A percentile compares a stretch with the other conserved stretches of the same genome.
Conservation (phyloP, 2,329 filamentous ascomycete species). For the Chrysoporthe cubensis region DNA sequence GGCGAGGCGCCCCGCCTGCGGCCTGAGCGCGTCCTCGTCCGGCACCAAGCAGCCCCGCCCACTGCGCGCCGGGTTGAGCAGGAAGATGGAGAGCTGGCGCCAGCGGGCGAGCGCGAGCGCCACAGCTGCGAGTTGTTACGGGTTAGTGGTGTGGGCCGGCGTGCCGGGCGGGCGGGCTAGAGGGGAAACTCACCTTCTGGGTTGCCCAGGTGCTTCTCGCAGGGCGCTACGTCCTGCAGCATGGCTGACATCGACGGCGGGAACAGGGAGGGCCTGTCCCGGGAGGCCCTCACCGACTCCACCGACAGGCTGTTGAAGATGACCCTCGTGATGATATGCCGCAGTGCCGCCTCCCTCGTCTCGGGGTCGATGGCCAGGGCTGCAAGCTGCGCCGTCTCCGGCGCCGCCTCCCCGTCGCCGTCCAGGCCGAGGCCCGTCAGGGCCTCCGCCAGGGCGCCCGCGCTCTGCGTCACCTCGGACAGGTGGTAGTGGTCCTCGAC, state of each 20-base stretch:
- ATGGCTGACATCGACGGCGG: slow-evolving; percentile 40
- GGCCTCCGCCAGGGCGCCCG: slow-evolving; percentile 31
- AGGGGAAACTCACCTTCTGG: slow-evolving; percentile 36
- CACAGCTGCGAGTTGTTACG: slow-evolving; percentile 29
- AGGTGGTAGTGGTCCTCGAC: slow-evolving; percentile 45
- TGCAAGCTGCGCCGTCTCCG: slow-evolving; percentile 32
- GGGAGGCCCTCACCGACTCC: slow-evolving; percentile 25
- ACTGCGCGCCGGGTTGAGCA: slow-evolving; percentile 45
- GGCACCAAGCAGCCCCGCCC: slow-evolving; percentile 42
- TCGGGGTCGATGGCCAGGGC: slow-evolving; percentile 39
- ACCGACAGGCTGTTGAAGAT: slow-evolving; percentile 42
- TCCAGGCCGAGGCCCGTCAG: slow-evolving; percentile 37
- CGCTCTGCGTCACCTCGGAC: slow-evolving; percentile 31
- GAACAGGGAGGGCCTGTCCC: slow-evolving; percentile 41
- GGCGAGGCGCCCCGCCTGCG: slow-evolving; percentile 40
- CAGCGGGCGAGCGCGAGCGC: slow-evolving; percentile 44
- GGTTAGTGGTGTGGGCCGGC: too few species aligned
- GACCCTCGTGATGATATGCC: slow-evolving; percentile 43
- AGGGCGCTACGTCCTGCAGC: slow-evolving; percentile 36
- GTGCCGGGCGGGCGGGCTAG: too few species aligned
- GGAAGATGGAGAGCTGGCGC: slow-evolving; percentile 47
- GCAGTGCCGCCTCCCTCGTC: slow-evolving; percentile 40
- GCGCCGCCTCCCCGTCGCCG: slow-evolving; percentile 10
- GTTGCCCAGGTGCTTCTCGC: slow-evolving; percentile 34
- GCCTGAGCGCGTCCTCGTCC: slow-evolving; percentile 36